Percentiles rank a stretch among this genome's conserved stretches.
These are phyloP conservation scores for Suillus americanus DNA, from an alignment of 768 basidiomycete species.

Conservation along the genomic window DNA sequence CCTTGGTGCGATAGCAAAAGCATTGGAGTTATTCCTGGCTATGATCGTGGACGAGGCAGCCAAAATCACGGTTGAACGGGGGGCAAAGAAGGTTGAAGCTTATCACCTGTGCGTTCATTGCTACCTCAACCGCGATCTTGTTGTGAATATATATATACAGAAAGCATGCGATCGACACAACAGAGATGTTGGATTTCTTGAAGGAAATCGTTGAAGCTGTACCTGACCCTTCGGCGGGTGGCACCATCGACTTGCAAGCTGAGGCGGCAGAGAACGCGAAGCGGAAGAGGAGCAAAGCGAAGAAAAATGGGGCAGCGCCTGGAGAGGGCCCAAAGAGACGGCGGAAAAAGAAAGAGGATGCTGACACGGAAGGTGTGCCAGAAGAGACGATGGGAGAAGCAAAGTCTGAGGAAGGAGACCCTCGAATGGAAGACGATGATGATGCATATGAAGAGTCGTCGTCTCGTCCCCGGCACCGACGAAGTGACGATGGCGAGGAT, in stretches of 20 bases:
- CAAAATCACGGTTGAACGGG: conserved; percentile 75
- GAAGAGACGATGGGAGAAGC: conserved; percentile 36
- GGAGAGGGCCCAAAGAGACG: conserved; percentile 45
- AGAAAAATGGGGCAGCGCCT: conserved; percentile 40
- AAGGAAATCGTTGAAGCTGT: conserved; percentile 87
- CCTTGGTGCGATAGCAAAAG: conserved; percentile 65
- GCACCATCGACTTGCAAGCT: conserved; percentile 69
- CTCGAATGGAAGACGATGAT: conserved; percentile 42
- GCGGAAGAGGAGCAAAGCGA: conserved; percentile 62
- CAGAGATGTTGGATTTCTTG: conserved; percentile 90
- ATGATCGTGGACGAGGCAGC: conserved; percentile 80
- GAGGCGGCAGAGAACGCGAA: conserved; percentile 53
- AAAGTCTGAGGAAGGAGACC: conserved; percentile 39
- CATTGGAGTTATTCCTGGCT: conserved; percentile 87
- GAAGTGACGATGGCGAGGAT: conserved; percentile 28
- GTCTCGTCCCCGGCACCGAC: conserved; percentile 43
- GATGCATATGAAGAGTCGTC: conserved; percentile 37
- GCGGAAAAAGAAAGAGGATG: conserved; percentile 48
- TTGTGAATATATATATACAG: conserved; percentile 38
- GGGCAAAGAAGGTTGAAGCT: conserved; percentile 86
- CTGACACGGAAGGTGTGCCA: conserved; percentile 32
- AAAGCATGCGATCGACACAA: conserved; percentile 88
- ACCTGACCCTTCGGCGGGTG: conserved; percentile 85
- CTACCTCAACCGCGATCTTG: conserved; percentile 6
- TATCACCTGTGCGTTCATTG: conserved; percentile 82